Conservation (phyloP, 805 yeast species). For the Priceomyces haplophilus region DNA sequence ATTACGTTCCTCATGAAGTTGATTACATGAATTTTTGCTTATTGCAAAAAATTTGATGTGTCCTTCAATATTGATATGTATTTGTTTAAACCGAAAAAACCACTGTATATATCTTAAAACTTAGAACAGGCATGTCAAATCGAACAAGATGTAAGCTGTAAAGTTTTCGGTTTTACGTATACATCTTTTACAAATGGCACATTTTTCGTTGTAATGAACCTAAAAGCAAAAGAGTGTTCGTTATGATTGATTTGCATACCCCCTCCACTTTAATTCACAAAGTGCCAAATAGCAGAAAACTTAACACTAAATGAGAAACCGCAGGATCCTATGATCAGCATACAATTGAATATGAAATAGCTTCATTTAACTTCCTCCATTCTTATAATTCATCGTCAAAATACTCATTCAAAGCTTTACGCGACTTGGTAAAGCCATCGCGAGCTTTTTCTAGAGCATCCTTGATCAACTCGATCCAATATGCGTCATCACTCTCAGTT, state of each 20-base stretch:
- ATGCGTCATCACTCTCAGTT: conserved; percentile 25
- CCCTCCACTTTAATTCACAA: not conserved
- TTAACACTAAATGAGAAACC: not conserved
- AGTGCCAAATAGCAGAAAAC: not conserved
- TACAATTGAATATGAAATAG: not conserved
- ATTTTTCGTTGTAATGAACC: not conserved
- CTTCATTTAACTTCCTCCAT: not conserved
- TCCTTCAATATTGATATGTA: not conserved
- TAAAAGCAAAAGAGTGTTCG: not conserved
- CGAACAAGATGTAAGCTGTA: not conserved
- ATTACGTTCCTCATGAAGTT: conserved; percentile 29
- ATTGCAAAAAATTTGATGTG: conserved; percentile 17
- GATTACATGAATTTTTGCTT: conserved; percentile 53
- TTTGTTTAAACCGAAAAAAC: not conserved
- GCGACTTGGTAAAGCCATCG: conserved; percentile 49
- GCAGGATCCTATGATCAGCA: too few relatives aligned
- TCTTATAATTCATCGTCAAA: conserved; percentile 36
- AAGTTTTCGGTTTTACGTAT: not conserved
- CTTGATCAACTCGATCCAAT: conserved; percentile 43
- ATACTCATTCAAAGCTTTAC: conserved; percentile 49
- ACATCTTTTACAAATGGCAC: not conserved
- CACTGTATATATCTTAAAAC: conserved; percentile 1
- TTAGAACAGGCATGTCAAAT: not conserved
- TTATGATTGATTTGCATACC: not conserved
- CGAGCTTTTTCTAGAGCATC: conserved; percentile 55